Evolutionary conservation across 176 grass and related monocot genomes (phyloP).

Genomic region (Echinochloa phyllopogon): DNA sequence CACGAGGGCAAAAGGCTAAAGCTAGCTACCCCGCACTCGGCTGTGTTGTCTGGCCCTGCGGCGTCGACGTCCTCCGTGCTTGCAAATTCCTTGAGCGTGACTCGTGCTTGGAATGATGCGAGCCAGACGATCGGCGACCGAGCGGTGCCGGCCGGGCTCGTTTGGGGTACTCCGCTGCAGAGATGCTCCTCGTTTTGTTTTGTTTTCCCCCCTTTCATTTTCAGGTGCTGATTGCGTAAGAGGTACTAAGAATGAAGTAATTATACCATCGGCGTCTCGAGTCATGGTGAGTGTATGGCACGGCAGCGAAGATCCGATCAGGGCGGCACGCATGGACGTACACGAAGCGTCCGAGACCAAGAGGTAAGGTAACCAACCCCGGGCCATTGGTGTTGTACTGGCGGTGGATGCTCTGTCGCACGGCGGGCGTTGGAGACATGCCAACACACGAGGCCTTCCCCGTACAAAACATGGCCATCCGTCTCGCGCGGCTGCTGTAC

Average conservation of each 20-base stretch:
- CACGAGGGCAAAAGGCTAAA: background rate
- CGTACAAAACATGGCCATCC: background rate
- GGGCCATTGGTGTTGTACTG: background rate
- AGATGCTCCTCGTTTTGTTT: background rate
- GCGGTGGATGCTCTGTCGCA: background rate
- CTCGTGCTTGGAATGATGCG: background rate
- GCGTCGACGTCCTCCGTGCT: background rate
- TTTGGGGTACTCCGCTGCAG: background rate
- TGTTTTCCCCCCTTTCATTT: too few relatives aligned
- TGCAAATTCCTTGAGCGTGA: background rate
- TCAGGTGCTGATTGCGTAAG: background rate
- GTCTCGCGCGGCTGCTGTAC: background rate
- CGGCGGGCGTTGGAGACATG: background rate
- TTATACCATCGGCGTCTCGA: slow-evolving; percentile 14
- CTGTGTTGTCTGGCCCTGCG: background rate
- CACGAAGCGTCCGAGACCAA: background rate
- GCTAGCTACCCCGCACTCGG: background rate
- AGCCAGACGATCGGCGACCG: background rate
- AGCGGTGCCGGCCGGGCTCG: too few relatives aligned
- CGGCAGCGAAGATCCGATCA: background rate
- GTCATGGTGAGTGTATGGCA: background rate
- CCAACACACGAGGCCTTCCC: background rate
- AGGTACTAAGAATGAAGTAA: background rate
- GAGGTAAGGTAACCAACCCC: background rate
- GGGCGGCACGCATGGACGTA: background rate